Evolutionary conservation across 2,329 filamentous ascomycete species (phyloP).

Genomic region (Daldinia eschscholtzii): DNA sequence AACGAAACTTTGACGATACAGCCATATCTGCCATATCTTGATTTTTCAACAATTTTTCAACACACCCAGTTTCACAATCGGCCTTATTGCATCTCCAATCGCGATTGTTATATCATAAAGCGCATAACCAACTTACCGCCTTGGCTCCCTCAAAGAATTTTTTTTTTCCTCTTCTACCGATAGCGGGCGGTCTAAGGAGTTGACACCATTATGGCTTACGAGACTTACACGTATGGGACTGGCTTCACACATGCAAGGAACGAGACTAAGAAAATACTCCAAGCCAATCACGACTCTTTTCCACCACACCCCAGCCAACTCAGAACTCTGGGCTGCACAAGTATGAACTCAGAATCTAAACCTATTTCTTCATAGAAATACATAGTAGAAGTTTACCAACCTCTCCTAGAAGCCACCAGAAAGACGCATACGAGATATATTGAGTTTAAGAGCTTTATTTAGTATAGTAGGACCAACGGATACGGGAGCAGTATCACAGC

Average conservation of each 20-base stretch:
- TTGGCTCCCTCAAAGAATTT: not conserved
- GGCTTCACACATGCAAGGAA: slow-evolving; percentile 39
- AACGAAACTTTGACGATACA: slow-evolving; percentile 32
- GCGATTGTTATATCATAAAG: slow-evolving; percentile 13
- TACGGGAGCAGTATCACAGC: slow-evolving; percentile 1
- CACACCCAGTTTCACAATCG: slow-evolving; percentile 33
- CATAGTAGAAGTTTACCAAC: not conserved
- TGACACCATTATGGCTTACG: slow-evolving; percentile 26
- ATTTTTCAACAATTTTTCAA: slow-evolving; percentile 36
- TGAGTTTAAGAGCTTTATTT: slow-evolving; percentile 11
- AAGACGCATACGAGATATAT: slow-evolving; percentile 5
- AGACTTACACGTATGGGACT: slow-evolving; percentile 27
- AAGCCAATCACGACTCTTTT: slow-evolving; percentile 30
- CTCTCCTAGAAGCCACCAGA: slow-evolving; percentile 7
- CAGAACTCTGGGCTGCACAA: not conserved
- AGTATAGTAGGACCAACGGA: not conserved
- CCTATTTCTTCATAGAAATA: not conserved
- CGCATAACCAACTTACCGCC: slow-evolving; percentile 17
- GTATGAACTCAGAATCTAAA: not conserved
- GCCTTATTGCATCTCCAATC: slow-evolving; percentile 30
- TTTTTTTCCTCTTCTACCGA: slow-evolving; percentile 16
- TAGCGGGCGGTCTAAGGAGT: slow-evolving; percentile 24
- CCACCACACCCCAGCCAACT: slow-evolving; percentile 18
- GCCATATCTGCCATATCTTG: slow-evolving; percentile 28
- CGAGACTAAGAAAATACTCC: slow-evolving; percentile 29